Conservation (phyloP, 257 asterid species). For the Forsythia suspensa region DNA sequence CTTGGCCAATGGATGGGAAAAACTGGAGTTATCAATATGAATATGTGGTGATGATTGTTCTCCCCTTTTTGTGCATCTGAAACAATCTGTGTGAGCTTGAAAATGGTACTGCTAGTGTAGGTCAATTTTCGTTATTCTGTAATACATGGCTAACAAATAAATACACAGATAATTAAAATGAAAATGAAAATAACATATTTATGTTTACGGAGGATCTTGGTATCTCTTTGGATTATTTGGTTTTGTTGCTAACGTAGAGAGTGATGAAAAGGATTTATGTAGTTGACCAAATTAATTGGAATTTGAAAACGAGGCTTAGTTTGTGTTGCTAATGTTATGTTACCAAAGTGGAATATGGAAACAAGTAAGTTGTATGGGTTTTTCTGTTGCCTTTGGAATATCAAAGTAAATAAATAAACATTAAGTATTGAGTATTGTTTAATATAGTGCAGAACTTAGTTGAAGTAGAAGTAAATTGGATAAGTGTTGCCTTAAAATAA, state of each 20-base stretch:
- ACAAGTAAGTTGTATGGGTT: neutral
- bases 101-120: neutral
- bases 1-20: neutral
- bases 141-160: too few species aligned
- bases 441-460: neutral
- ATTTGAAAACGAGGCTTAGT: neutral
- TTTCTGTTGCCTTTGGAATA: neutral
- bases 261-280: neutral
- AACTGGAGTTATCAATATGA: neutral
- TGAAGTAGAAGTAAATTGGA: neutral
- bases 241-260: neutral
- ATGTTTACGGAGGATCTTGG: too few species aligned
- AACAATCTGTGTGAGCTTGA: neutral
- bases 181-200: neutral
- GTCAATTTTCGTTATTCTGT: neutral
- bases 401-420: too few species aligned
- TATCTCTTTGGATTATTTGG: neutral
- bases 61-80: neutral
- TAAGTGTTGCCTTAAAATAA: neutral
- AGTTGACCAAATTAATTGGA: neutral
- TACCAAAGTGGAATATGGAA: neutral
- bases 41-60: neutral
- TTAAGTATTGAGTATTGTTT: too few species aligned
- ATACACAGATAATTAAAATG: too few species aligned
- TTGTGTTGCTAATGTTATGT: neutral